Evolutionary conservation across 2,329 filamentous ascomycete genomes (phyloP).

Genomic region (Aureobasidium sp.): DNA sequence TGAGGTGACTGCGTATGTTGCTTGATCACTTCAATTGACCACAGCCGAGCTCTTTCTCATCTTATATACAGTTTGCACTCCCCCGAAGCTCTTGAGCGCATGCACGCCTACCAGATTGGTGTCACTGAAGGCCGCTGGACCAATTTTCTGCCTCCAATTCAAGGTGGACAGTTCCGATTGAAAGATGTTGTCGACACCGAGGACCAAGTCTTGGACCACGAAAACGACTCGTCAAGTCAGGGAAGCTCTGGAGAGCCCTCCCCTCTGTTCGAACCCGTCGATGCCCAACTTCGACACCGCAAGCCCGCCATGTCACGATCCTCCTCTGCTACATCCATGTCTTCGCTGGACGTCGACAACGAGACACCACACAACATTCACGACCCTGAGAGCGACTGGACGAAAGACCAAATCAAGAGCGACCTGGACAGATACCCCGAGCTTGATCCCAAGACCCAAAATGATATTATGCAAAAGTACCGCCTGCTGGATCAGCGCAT

Average conservation of each 20-base stretch:
- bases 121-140: slow-evolving; percentile 68
- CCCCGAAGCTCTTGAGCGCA: slow-evolving; percentile 60
- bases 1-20: slow-evolving; percentile 69
- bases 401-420: slow-evolving; percentile 63
- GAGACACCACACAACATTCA: slow-evolving; percentile 31
- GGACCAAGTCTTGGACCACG: neutral
- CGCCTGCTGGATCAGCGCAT: slow-evolving; percentile 66
- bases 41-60: neutral
- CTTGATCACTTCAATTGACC: neutral
- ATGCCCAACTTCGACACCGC: slow-evolving; percentile 20
- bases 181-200: slow-evolving; percentile 29
- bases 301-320: slow-evolving; percentile 23
- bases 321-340: slow-evolving; percentile 53
- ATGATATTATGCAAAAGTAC: slow-evolving; percentile 70
- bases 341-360: slow-evolving; percentile 38
- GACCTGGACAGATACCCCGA: slow-evolving; percentile 76
- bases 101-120: slow-evolving; percentile 75
- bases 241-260: slow-evolving; percentile 48
- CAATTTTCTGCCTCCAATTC: slow-evolving; percentile 83
- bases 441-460: slow-evolving; percentile 64
- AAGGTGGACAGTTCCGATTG: slow-evolving; percentile 67
- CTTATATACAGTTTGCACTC: slow-evolving; percentile 56
- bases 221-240: slow-evolving; percentile 40
- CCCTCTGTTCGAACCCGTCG: slow-evolving; percentile 49
- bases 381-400: slow-evolving; percentile 54